Percentiles rank a stretch among this genome's conserved stretches.
These are phyloP conservation scores for Thyridium curvatum DNA, from an alignment of 2,329 filamentous ascomycete species.

Conservation along the genomic window DNA sequence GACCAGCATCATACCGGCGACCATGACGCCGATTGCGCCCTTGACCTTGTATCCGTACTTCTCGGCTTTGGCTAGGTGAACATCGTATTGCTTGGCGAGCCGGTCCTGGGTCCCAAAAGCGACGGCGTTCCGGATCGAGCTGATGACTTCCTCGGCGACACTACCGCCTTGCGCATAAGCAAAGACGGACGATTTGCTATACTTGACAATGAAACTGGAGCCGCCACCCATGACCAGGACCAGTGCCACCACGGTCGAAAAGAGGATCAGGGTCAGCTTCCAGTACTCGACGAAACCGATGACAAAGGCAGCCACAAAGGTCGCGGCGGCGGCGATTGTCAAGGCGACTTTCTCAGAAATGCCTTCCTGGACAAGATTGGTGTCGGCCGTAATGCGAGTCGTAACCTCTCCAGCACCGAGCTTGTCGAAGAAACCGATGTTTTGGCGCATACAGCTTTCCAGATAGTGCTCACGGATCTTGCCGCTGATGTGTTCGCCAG, in stretches of 20 bases:
- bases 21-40: constrained; percentile 66
- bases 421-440: constrained; percentile 91
- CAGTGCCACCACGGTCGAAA: constrained; percentile 75
- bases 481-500: constrained; percentile 70
- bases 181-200: constrained; percentile 69
- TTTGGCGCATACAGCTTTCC: constrained; percentile 75
- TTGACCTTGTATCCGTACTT: constrained; percentile 73
- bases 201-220: constrained; percentile 71
- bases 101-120: constrained; percentile 93
- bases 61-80: constrained; percentile 66
- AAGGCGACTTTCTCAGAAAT: constrained; percentile 85
- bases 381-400: constrained; percentile 89
- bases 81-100: constrained; percentile 79
- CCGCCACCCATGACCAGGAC: constrained; percentile 69
- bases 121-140: constrained; percentile 84
- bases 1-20: constrained; percentile 76
- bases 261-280: constrained; percentile 85
- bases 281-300: constrained; percentile 89
- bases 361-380: constrained; percentile 87
- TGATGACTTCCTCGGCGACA: constrained; percentile 89
- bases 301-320: constrained; percentile 82
- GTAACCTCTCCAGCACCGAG: constrained; percentile 90
- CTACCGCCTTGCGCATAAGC: constrained; percentile 81
- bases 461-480: constrained; percentile 82
- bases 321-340: constrained; percentile 68